Conservation (phyloP, 495 filamentous ascomycete species). For the Neurospora sp. region DNA sequence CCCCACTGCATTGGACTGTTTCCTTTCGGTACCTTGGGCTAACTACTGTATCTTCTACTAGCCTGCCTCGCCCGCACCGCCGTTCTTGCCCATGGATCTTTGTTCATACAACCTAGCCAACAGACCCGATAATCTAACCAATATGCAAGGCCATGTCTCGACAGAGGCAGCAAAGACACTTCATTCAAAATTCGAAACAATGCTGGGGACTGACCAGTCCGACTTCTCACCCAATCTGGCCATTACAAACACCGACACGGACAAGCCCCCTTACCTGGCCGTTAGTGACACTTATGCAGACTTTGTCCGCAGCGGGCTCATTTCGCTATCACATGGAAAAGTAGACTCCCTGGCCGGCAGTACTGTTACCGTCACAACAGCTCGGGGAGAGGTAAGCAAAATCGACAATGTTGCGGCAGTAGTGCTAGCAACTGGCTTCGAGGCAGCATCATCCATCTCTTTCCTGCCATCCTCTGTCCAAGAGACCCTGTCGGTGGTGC, state of each 20-base stretch:
- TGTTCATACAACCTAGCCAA: constrained; percentile 58
- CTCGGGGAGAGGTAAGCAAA: constrained; percentile 12
- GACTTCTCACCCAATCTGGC: constrained; percentile 36
- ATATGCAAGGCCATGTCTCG: constrained; percentile 47
- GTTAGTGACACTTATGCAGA: constrained; percentile 61
- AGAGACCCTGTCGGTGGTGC: constrained; percentile 43
- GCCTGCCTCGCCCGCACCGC: constrained; percentile 34
- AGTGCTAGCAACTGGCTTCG: constrained; percentile 70
- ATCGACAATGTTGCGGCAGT: constrained; percentile 53
- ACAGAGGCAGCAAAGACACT: constrained; percentile 38
- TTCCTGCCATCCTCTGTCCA: constrained; percentile 50
- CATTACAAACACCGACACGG: constrained; percentile 20
- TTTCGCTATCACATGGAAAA: constrained; percentile 41
- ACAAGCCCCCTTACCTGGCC: constrained; percentile 50
- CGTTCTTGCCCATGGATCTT: constrained; percentile 70
- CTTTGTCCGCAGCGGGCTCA: constrained; percentile 56
- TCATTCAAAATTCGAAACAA: constrained; percentile 43
- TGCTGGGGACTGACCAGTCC: constrained; percentile 55
- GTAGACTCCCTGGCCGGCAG: constrained; percentile 18
- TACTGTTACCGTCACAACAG: constrained; percentile 25
- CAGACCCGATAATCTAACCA: constrained; percentile 45
- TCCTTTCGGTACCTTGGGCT: neutral
- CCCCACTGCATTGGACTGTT: neutral
- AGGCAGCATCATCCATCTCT: constrained; percentile 46
- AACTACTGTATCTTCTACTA: constrained; percentile 5